phyloP scores from a whole-genome alignment of 441 rosid genomes.

The California macrophylla region DNA sequence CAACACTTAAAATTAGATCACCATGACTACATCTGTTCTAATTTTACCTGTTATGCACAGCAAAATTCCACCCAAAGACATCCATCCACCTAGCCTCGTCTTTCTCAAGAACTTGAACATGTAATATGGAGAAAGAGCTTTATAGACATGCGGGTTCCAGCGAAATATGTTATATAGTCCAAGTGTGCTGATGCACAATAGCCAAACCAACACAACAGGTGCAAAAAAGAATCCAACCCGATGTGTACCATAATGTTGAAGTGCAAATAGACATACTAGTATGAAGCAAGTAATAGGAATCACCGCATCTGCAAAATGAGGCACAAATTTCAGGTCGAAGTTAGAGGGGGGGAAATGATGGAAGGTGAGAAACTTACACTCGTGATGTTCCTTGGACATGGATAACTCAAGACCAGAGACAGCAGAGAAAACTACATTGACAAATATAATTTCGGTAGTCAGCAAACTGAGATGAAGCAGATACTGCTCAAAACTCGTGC shows the following conservation, averaged over 20 bases:
- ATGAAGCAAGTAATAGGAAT: slow-evolving; percentile 86
- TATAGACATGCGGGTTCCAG: slow-evolving; percentile 77
- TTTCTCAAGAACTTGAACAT: slow-evolving; percentile 94
- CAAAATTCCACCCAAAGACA: slow-evolving; percentile 93
- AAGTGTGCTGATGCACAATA: slow-evolving; percentile 78
- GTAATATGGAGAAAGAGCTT: slow-evolving; percentile 87
- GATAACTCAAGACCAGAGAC: slow-evolving; percentile 92
- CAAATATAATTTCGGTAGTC: slow-evolving; percentile 7
- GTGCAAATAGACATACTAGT: slow-evolving; percentile 82
- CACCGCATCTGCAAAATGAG: slow-evolving; percentile 83
- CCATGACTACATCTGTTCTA: neutral
- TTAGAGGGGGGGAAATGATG: no score
- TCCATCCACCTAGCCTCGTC: slow-evolving; percentile 86
- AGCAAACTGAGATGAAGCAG: slow-evolving; percentile 1
- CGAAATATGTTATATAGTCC: slow-evolving; percentile 75
- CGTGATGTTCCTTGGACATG: slow-evolving; percentile 84
- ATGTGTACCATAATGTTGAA: slow-evolving; percentile 94
- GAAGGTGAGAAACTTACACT: slow-evolving; percentile 46
- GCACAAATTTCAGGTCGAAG: no score
- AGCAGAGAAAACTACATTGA: slow-evolving; percentile 74
- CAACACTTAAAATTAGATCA: neutral
- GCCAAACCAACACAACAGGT: slow-evolving; percentile 69
- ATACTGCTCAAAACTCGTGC: neutral
- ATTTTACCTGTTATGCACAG: slow-evolving; percentile 79
- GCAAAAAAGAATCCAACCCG: slow-evolving; percentile 83